Evolutionary conservation across 1,284 basidiomycete genomes (phyloP).

Genomic region (Rhodotorula glutinis): DNA sequence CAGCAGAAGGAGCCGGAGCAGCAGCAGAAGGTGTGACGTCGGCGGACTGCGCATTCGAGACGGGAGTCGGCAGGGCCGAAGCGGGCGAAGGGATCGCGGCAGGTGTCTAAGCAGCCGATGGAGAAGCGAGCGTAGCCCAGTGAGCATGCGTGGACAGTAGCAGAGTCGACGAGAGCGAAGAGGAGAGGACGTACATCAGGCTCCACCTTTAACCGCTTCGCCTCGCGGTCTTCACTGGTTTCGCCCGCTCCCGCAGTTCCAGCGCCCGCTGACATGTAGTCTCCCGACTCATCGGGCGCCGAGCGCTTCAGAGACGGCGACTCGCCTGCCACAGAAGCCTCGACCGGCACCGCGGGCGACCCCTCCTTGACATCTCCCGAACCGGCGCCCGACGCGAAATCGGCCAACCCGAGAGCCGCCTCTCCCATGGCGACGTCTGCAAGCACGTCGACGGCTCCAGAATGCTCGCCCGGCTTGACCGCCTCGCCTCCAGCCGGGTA

Average conservation of each 20-base stretch:
- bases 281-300: constrained; percentile 7
- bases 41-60: background rate
- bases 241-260: background rate
- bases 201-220: constrained; percentile 28
- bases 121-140: background rate
- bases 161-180: background rate
- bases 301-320: constrained; percentile 29
- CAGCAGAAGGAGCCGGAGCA: background rate
- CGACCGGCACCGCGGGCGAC: constrained; percentile 1
- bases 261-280: background rate
- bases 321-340: background rate
- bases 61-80: background rate
- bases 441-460: constrained; percentile 25
- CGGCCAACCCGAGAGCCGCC: constrained; percentile 25
- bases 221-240: constrained; percentile 13
- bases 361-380: constrained; percentile 26
- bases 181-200: constrained; percentile 15
- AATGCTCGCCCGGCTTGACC: background rate
- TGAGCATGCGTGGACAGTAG: background rate
- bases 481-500: background rate
- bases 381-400: constrained; percentile 24
- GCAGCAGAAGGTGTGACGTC: background rate
- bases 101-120: background rate
- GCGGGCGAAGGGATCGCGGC: background rate
- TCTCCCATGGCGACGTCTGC: constrained; percentile 34